Evolutionary conservation across 2,329 filamentous ascomycete species (phyloP).

Genomic region (Nothopassalora personata): DNA sequence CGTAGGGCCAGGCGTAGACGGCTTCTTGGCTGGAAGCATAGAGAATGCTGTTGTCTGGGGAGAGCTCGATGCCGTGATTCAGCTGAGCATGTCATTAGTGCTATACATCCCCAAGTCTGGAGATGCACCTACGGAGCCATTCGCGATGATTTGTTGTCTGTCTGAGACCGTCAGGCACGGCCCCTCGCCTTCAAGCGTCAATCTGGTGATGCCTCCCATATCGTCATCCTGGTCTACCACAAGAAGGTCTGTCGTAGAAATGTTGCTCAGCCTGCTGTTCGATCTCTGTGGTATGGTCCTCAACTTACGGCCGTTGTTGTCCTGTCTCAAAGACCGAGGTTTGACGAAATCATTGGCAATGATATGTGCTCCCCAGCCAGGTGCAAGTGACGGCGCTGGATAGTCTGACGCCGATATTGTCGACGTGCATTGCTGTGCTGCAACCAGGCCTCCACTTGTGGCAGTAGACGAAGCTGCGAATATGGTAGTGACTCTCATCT

Average conservation of each 20-base stretch:
- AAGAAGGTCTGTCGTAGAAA: constrained; percentile 32
- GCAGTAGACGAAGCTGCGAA: no score
- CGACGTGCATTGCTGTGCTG: constrained; percentile 6
- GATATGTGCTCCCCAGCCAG: constrained; percentile 40
- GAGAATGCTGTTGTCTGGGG: constrained; percentile 44
- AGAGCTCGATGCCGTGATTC: constrained; percentile 49
- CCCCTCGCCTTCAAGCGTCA: constrained; percentile 6
- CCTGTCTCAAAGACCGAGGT: constrained; percentile 46
- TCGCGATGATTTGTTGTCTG: constrained; percentile 4
- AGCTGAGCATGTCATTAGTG: constrained; percentile 25
- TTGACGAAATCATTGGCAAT: constrained; percentile 42
- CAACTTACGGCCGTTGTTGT: constrained; percentile 35
- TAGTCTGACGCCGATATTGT: constrained; percentile 19
- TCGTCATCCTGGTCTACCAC: constrained; percentile 40
- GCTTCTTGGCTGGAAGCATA: constrained; percentile 54
- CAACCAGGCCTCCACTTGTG: no score
- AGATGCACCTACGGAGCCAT: constrained; percentile 4
- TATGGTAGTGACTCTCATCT: no score
- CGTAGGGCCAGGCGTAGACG: constrained; percentile 61
- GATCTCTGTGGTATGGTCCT: no score
- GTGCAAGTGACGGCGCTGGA: constrained; percentile 38
- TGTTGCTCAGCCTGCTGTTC: no score
- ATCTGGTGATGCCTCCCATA: constrained; percentile 18
- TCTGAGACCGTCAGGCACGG: constrained; percentile 5
- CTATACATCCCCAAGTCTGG: background rate